phyloP scores from a whole-genome alignment of 805 yeast genomes.

The Helenozyma baotianmanensis region DNA sequence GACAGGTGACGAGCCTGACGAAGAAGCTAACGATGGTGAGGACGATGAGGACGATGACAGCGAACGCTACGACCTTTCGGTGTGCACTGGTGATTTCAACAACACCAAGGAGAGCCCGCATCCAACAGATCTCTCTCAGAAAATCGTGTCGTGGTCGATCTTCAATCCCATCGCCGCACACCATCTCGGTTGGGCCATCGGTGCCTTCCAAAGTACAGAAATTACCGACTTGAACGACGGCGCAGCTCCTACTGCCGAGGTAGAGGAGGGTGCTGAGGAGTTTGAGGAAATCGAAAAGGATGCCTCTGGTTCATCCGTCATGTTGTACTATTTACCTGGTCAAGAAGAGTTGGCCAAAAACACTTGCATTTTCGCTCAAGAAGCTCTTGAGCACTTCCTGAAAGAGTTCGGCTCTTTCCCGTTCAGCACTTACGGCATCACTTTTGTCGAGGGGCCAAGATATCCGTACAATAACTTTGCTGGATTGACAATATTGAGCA shows the following conservation, averaged over 20 bases:
- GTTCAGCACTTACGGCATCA: conserved; percentile 72
- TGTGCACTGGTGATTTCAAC: conserved; percentile 66
- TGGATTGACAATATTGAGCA: conserved; percentile 62
- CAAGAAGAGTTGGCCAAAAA: conserved; percentile 54
- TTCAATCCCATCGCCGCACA: conserved; percentile 89
- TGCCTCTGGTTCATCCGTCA: conserved; percentile 33
- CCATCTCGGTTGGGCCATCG: conserved; percentile 92
- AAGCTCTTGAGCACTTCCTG: conserved; percentile 77
- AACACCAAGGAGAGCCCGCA: conserved; percentile 70
- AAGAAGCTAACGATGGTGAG: conserved; percentile 27
- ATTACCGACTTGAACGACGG: conserved; percentile 40
- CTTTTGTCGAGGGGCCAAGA: conserved; percentile 49
- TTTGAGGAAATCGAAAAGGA: conserved; percentile 28
- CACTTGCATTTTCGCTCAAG: conserved; percentile 69
- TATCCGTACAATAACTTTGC: conserved; percentile 52
- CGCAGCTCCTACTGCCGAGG: conserved; percentile 27
- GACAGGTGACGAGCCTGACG: conserved; percentile 3
- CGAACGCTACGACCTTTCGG: conserved; percentile 48
- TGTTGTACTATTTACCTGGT: conserved; percentile 62
- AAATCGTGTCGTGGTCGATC: conserved; percentile 65
- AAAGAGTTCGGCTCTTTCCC: conserved; percentile 93
- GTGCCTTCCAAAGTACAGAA: conserved; percentile 70
- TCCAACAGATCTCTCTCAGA: conserved; percentile 68
- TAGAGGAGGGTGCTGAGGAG: conserved; percentile 28
- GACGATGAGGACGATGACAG: conserved; percentile 44